phyloP scores from a whole-genome alignment of 75 land plant genomes.

The Adiantum capillusveneris region DNA sequence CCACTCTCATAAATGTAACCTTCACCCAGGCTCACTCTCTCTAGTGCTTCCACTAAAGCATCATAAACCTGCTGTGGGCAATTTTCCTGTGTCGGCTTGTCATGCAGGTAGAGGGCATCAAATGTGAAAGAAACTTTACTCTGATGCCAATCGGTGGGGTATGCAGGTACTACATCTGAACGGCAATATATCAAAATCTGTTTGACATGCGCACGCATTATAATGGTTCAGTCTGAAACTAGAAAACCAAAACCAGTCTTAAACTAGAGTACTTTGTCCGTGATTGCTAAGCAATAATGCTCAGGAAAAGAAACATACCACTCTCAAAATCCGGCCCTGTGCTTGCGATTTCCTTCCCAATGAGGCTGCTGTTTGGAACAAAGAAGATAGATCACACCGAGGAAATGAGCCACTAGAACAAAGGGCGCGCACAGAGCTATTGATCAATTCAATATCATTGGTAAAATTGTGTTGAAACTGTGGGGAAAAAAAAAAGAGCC shows the following conservation, averaged over 20 bases:
- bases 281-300: background rate
- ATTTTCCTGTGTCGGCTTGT: constrained; percentile 77
- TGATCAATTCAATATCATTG: constrained; percentile 47
- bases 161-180: constrained; percentile 49
- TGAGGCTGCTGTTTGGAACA: constrained; percentile 55
- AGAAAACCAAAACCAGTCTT: too few species aligned
- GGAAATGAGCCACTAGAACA: constrained; percentile 20
- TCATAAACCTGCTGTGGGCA: constrained; percentile 93
- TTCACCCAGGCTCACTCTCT: constrained; percentile 67
- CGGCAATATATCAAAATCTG: constrained; percentile 88
- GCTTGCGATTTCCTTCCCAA: constrained; percentile 61
- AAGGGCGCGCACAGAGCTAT: constrained; percentile 29
- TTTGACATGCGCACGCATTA: too few species aligned
- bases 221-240: too few species aligned
- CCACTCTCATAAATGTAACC: constrained; percentile 91
- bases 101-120: constrained; percentile 88
- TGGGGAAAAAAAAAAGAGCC: background rate
- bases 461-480: constrained; percentile 66
- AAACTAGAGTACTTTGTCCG: background rate
- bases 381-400: constrained; percentile 58
- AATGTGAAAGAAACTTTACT: constrained; percentile 55
- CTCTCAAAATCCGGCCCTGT: constrained; percentile 58
- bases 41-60: constrained; percentile 77
- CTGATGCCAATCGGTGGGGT: constrained; percentile 38
- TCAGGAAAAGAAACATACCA: constrained; percentile 39